Base-by-base conservation (phyloP, 2,329 filamentous ascomycete species). In the Emericellopsis cladophorae region DNA sequence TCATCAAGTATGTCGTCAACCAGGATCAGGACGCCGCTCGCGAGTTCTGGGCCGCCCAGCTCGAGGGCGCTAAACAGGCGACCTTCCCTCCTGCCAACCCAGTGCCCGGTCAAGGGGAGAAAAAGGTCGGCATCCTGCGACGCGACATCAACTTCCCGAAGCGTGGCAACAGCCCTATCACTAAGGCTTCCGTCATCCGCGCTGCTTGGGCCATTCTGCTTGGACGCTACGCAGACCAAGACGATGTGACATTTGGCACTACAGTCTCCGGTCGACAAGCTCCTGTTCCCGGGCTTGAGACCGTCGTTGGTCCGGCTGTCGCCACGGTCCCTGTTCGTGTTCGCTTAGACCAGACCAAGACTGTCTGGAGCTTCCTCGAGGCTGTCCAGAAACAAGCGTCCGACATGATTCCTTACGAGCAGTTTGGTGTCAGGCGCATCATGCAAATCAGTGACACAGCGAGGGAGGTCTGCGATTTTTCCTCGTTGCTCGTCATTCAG, bases 1-100 rank as follows among this genome's bases (percentile, higher is more conserved):
- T 66, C 42, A 64, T 67, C 45, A 55, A 56, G 34, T 62, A 65
- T 42, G 54, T 68, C 7, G 53, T 58, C 43, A 54, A 64, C 26
- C 51, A 54, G 15, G 41, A 49, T 23, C 9, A 40, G n/a, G 29
- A 37, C 12, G 26, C 26, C 21, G 18, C 39, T 11, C 21, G 15
- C 2, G 29, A 37, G 2, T 44, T 32, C 29, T 44, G 42, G 42
- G 24, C 21, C 8, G 22, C 1, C 22, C 40, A 42, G 40, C 40
- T 42, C 11, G 14, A 38, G 3, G n/a, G 31, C 14, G 45, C 45
- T 18, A 43, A 42, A 18, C 41, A 36, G 16, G 42, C 41, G 8
- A 16, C 21, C 22, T 45, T 43, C 40, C 46, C 44, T 15, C 24
- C 21, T 11, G 26, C 16, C 3, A 7, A 18, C 4, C n/a, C 16